Evolutionary conservation across 805 yeast species (phyloP), one percentile per base, ranked within the genome.

Genomic region (Candida germanica): DNA sequence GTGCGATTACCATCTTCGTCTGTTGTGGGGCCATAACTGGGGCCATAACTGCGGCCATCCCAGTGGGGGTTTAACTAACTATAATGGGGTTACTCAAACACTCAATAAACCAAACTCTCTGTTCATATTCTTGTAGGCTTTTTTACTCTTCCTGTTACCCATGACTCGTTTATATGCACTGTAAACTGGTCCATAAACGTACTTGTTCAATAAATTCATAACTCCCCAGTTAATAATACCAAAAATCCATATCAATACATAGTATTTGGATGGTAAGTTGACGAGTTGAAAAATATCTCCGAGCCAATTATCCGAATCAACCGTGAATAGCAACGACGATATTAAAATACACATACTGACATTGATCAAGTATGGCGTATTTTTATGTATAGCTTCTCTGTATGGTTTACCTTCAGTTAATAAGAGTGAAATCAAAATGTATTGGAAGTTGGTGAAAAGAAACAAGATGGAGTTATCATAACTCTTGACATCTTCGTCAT

Each of bases 381-480:
- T 93, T 43, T 78, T 69, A 18, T 63, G 58, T 48, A 82, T 75
- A 1, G 89, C 80, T 52, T 86, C 83, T 38, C 98, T 72, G 58
- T 87, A 93, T 14, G 99, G 99, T 6, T 93, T 89, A 0, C 99
- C 98, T 9, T 77, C 85, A 13, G 95, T 84, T 40, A 93, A 66
- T n/a, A 88, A 77, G 20, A 87, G 62, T 0, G 97, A 96, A 36
- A 80, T 73, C 38, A 87, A 63, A 32, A 94, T 83, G 58, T 93
- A 93, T 65, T 93, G 98, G 66, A 85, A 84, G 52, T 88, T 87
- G 3, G 95, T 75, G 50, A 75, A 79, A 31, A 80, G 73, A 58
- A 93, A 93, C 39, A 93, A 63, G 0, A 83, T 78, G 0, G 98
- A 88, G 57, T 94, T 93, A 55, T 93, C 98, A 0, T 95, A 78